These are phyloP conservation scores for Xylariaceae sp. DNA, from an alignment of 2,329 filamentous ascomycete species.

Conservation along the genomic window DNA sequence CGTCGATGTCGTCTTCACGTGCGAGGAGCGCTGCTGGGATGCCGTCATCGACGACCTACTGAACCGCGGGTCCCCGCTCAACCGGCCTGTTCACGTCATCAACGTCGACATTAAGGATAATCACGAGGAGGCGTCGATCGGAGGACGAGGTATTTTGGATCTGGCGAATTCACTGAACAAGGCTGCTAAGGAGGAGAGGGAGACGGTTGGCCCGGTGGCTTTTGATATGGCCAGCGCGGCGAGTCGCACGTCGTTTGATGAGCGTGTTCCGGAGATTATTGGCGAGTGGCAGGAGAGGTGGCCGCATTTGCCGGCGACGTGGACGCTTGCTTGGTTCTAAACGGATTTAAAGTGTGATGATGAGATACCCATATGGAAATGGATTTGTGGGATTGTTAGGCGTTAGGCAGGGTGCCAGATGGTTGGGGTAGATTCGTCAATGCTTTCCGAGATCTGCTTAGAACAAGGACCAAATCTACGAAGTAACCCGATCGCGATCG, in stretches of 20 bases:
- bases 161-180: conserved; percentile 81
- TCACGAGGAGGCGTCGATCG: conserved; percentile 89
- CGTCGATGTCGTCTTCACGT: conserved; percentile 93
- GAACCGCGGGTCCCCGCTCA: conserved; percentile 78
- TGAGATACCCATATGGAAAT: too few relatives aligned
- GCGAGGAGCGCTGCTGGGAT: conserved; percentile 97
- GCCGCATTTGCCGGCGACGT: conserved; percentile 85
- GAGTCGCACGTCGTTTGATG: conserved; percentile 77
- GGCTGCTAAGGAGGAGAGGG: conserved; percentile 73
- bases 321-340: conserved; percentile 95
- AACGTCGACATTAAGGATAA: conserved; percentile 99
- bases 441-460: too few relatives aligned
- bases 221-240: conserved; percentile 68
- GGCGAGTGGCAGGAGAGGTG: conserved; percentile 92
- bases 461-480: too few relatives aligned
- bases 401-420: too few relatives aligned
- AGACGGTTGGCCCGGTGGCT: conserved; percentile 55
- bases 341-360: too few relatives aligned
- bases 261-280: conserved; percentile 86
- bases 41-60: conserved; percentile 92
- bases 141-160: conserved; percentile 87
- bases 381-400: too few relatives aligned
- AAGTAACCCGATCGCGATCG: too few relatives aligned
- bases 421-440: too few relatives aligned
- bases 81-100: conserved; percentile 93